These are phyloP conservation scores for Lumnitzera racemosa DNA, from an alignment of 345 rosid species.

Conservation along the genomic window DNA sequence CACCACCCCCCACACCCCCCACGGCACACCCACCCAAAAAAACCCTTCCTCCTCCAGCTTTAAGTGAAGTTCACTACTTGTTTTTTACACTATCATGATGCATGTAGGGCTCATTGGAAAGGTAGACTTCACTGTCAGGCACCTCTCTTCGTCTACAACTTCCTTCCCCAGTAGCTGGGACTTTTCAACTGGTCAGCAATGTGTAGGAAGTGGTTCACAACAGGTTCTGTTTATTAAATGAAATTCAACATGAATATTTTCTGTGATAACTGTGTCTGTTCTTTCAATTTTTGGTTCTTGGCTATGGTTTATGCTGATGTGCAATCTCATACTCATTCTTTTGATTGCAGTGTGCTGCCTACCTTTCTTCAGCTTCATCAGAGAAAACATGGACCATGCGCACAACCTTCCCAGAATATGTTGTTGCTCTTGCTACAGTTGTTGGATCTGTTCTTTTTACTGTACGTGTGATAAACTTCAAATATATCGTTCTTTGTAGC, in stretches of 20 bases:
- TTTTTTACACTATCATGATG: slow-evolving; percentile 10
- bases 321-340: slow-evolving; percentile 1
- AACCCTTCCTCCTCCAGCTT: neutral
- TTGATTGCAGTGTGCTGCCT: slow-evolving; percentile 72
- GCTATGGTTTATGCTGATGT: neutral
- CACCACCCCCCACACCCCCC: too few species aligned
- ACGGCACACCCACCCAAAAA: too few species aligned
- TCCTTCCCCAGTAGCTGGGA: slow-evolving; percentile 67
- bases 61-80: neutral
- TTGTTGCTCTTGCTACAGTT: slow-evolving; percentile 95
- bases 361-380: slow-evolving; percentile 54
- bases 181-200: slow-evolving; percentile 52
- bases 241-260: neutral
- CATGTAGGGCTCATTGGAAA: slow-evolving; percentile 77
- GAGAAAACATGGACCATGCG: slow-evolving; percentile 98
- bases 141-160: slow-evolving; percentile 72
- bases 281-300: neutral
- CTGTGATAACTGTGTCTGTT: neutral
- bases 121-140: slow-evolving; percentile 96
- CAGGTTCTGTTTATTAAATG: slow-evolving; percentile 36
- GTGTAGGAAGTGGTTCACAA: slow-evolving; percentile 42
- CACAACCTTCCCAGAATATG: slow-evolving; percentile 90
- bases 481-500: too few species aligned
- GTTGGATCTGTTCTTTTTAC: slow-evolving; percentile 96
- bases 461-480: slow-evolving; percentile 29